These are phyloP conservation scores for Septoria petroselini DNA, from an alignment of 2,329 filamentous ascomycete species.

Conservation along the genomic window DNA sequence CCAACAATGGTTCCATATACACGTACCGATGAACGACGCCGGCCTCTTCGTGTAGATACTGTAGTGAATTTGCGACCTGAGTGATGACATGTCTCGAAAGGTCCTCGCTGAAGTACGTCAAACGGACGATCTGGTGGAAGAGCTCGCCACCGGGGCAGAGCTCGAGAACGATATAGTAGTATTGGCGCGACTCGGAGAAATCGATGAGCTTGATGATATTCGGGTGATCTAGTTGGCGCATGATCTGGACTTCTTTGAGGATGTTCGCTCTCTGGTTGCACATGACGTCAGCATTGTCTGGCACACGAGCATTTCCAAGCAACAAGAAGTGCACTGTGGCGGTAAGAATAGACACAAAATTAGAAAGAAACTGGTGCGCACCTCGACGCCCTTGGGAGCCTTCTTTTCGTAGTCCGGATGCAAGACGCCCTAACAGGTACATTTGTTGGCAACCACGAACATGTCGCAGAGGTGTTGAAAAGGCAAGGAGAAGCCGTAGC, in stretches of 20 bases:
- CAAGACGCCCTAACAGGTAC: slow-evolving; percentile 56
- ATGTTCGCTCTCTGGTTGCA: slow-evolving; percentile 81
- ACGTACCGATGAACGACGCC: slow-evolving; percentile 94
- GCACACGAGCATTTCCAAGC: slow-evolving; percentile 1
- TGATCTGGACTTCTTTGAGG: slow-evolving; percentile 96
- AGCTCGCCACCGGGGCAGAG: slow-evolving; percentile 92
- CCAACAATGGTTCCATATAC: neutral
- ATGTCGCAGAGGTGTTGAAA: slow-evolving; percentile 17
- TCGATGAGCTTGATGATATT: slow-evolving; percentile 93
- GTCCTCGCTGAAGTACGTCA: slow-evolving; percentile 98
- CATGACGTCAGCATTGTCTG: slow-evolving; percentile 43
- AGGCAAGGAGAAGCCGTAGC: slow-evolving; percentile 16
- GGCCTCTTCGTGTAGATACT: slow-evolving; percentile 90
- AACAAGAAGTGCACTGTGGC: slow-evolving; percentile 15
- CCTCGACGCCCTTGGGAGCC: slow-evolving; percentile 88
- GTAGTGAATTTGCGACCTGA: slow-evolving; percentile 89
- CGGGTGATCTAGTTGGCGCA: slow-evolving; percentile 93
- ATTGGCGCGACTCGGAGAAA: slow-evolving; percentile 88
- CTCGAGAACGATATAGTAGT: slow-evolving; percentile 97
- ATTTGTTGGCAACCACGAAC: slow-evolving; percentile 26
- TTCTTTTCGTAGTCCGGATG: slow-evolving; percentile 93
- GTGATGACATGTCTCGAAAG: slow-evolving; percentile 90
- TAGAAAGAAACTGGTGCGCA: slow-evolving; percentile 55
- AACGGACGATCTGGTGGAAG: slow-evolving; percentile 95
- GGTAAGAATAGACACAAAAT: slow-evolving; percentile 7